Evolutionary conservation across 2,329 filamentous ascomycete genomes (phyloP), one percentile per base, ranked within the genome.

Genomic region (Nemania diffusa): DNA sequence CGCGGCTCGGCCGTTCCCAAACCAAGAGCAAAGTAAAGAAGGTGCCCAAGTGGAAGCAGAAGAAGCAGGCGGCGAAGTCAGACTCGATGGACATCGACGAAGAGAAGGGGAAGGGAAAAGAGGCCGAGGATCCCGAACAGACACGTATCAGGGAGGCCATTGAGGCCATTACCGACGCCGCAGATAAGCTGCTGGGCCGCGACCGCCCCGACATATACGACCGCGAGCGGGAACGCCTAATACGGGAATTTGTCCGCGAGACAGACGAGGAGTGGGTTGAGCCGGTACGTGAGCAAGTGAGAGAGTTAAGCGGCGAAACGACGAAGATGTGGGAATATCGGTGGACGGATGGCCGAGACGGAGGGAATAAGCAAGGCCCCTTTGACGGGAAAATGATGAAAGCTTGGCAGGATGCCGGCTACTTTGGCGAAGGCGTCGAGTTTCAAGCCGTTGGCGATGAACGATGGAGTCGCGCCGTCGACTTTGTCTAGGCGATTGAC

Each of bases 201-300:
- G 94, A 94, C 22, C 89, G 95, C 70, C 88, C 90, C 1, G 93
- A 98, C n/a, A 90, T 98, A 57, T 99, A 98, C 80, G 94, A 98
- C 65, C 87, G 90, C 51, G 93, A 97, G 77, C 87, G 94, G 64
- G 96, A 98, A 79, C 79, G 91, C 68, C 85, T 99, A 29, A 88
- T 94, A 61, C 87, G 96, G 37, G 91, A 95, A 77, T 98, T 94
- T 78, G 87, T 87, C 70, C 89, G 90, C 57, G 94, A 97, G 79
- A 93, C 93, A 0, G 94, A 94, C 37, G 93, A 97, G 73, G 88
- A 91, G 8, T 99, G 96, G 96, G 78, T 80, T 22, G 83, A 88
- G 70, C 83, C 81, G 69, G 75, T 46, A 76, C 74, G 46, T 74
- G 77, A 52, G 73, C 60, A 57, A 3, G 48, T 29, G 3, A 13